A percentile compares a stretch with the other conserved stretches of the same genome.
Conservation (phyloP, 106 monocot genomes). For the Triglochin maritima region DNA sequence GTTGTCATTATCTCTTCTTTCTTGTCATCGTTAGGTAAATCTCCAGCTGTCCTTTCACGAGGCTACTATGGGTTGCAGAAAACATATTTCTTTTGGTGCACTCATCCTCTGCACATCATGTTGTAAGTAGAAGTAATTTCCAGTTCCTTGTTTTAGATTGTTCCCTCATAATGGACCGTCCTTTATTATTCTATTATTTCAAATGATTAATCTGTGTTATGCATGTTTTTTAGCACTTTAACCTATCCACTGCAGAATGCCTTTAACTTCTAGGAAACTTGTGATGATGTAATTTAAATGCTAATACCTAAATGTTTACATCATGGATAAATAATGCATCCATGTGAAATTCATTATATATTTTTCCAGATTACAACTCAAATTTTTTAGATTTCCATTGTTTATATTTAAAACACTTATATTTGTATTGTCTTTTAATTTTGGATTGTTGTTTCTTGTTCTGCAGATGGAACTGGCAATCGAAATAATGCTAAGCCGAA, state of each 20-base stretch:
- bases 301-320: too few species aligned
- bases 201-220: background rate
- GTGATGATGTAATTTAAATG: background rate
- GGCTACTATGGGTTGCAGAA: constrained; percentile 52
- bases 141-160: background rate
- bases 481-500: constrained; percentile 50
- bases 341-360: too few species aligned
- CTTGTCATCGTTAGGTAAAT: constrained; percentile 29
- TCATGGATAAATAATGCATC: too few species aligned
- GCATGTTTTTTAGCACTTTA: background rate
- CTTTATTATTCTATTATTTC: background rate
- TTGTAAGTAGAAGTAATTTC: constrained; percentile 31
- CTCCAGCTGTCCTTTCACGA: constrained; percentile 53
- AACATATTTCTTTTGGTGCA: constrained; percentile 37
- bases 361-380: too few species aligned
- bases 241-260: background rate
- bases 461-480: constrained; percentile 79
- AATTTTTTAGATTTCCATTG: background rate
- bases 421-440: background rate
- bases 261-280: background rate
- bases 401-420: background rate
- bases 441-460: constrained; percentile 4
- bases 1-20: background rate
- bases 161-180: background rate
- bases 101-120: constrained; percentile 50